These are phyloP conservation scores for Aspergillus baeticus DNA, from an alignment of 495 filamentous ascomycete genomes.

Conservation along the genomic window DNA sequence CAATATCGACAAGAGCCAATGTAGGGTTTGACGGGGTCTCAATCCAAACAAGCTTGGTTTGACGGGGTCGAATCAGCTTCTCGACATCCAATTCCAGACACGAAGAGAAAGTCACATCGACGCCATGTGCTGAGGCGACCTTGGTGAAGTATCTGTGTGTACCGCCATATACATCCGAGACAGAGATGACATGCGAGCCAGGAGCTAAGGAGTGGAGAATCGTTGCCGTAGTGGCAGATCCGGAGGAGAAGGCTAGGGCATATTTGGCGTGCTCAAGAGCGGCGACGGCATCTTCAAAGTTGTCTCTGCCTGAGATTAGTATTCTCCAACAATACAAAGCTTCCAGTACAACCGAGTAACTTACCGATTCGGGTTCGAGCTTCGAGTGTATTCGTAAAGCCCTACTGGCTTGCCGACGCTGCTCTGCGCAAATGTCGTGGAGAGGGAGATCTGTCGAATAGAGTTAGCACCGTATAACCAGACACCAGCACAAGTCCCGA, in stretches of 20 bases:
- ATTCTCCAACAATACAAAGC: background rate
- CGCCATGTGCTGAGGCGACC: constrained; percentile 91
- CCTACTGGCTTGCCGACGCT: constrained; percentile 84
- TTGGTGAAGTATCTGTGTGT: constrained; percentile 99
- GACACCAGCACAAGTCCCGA: background rate
- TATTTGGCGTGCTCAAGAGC: constrained; percentile 89
- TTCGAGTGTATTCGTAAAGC: constrained; percentile 84
- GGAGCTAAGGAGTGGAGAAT: constrained; percentile 90
- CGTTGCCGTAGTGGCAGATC: constrained; percentile 88
- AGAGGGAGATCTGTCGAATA: constrained; percentile 75
- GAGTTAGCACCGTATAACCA: background rate
- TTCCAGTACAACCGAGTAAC: constrained; percentile 1
- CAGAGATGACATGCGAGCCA: constrained; percentile 91
- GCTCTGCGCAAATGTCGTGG: constrained; percentile 88
- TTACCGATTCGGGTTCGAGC: constrained; percentile 86
- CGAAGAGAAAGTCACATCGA: constrained; percentile 90
- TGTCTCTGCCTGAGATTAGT: constrained; percentile 52
- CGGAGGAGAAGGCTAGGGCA: constrained; percentile 92
- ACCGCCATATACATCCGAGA: constrained; percentile 96
- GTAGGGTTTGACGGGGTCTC: constrained; percentile 95
- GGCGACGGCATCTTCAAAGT: constrained; percentile 90
- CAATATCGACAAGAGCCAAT: constrained; percentile 85
- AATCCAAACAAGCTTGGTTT: constrained; percentile 97
- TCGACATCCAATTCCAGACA: constrained; percentile 84
- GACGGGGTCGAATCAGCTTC: constrained; percentile 71